Evolutionary conservation across 257 asterid genomes (phyloP).

Genomic region (Sherardia arvensis): DNA sequence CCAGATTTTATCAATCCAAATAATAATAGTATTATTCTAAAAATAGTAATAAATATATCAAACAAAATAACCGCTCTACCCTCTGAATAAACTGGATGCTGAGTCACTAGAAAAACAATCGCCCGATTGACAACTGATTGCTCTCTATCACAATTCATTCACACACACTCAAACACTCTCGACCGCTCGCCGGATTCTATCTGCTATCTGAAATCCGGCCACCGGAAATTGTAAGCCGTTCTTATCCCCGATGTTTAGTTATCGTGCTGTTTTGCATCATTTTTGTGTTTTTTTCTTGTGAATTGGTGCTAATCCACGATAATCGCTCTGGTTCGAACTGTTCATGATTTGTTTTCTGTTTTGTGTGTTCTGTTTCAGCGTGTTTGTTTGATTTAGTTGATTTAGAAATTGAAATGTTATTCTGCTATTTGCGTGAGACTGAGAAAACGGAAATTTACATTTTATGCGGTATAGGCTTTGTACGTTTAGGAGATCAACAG

Average conservation of each 20-base stretch:
- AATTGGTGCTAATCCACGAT: neutral
- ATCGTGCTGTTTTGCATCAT: neutral
- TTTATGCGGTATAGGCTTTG: neutral
- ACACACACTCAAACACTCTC: conserved; percentile 3
- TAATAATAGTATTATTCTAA: no score
- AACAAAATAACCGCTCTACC: neutral
- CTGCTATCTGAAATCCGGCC: neutral
- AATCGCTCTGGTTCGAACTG: neutral
- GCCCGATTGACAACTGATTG: conserved; percentile 6
- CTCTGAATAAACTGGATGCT: neutral
- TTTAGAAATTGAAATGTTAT: neutral
- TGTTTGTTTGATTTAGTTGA: neutral
- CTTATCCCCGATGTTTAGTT: neutral
- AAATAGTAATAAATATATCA: neutral
- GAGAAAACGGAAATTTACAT: neutral
- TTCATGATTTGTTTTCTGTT: neutral
- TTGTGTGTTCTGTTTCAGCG: neutral
- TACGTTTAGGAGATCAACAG: neutral
- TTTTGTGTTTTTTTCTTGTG: neutral
- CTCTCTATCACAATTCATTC: conserved; percentile 6
- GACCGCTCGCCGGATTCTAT: conserved; percentile 3
- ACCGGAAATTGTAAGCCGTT: neutral
- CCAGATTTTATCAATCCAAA: no score
- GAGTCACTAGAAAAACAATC: conserved; percentile 5
- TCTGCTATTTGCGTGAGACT: neutral